Evolutionary conservation across 257 asterid genomes (phyloP).

Genomic region (Verbena officinalis): DNA sequence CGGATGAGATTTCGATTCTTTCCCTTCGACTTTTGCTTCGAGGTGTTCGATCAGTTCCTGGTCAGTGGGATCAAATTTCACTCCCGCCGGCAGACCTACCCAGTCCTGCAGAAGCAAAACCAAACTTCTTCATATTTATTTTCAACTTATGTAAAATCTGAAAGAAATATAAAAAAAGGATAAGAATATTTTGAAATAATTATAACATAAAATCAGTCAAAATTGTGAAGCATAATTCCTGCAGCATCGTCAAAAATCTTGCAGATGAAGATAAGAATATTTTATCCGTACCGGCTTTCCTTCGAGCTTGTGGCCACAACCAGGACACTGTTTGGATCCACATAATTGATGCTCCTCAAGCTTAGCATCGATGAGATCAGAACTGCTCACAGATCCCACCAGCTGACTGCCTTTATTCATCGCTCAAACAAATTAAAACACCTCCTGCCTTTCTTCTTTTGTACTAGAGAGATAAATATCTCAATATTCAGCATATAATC

Average conservation of each 20-base stretch:
- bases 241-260: conserved; percentile 32
- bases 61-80: conserved; percentile 97
- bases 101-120: conserved; percentile 64
- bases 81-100: conserved; percentile 99
- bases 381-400: conserved; percentile 74
- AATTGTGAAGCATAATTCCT: too few relatives aligned
- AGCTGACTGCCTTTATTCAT: conserved; percentile 64
- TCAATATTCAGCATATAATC: conserved; percentile 1
- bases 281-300: conserved; percentile 72
- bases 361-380: conserved; percentile 94
- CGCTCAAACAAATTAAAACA: conserved; percentile 35
- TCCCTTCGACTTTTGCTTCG: conserved; percentile 86
- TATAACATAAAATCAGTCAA: conserved; percentile 11
- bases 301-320: conserved; percentile 96
- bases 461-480: neutral
- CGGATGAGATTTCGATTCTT: conserved; percentile 89
- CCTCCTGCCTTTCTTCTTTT: neutral
- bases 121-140: neutral
- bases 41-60: conserved; percentile 97
- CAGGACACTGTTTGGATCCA: conserved; percentile 96
- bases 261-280: conserved; percentile 52
- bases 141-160: neutral
- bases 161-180: neutral
- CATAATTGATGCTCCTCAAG: conserved; percentile 94
- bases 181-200: neutral